Conservation (phyloP, 2,329 filamentous ascomycete species). For the Aspergillus jensenii region DNA sequence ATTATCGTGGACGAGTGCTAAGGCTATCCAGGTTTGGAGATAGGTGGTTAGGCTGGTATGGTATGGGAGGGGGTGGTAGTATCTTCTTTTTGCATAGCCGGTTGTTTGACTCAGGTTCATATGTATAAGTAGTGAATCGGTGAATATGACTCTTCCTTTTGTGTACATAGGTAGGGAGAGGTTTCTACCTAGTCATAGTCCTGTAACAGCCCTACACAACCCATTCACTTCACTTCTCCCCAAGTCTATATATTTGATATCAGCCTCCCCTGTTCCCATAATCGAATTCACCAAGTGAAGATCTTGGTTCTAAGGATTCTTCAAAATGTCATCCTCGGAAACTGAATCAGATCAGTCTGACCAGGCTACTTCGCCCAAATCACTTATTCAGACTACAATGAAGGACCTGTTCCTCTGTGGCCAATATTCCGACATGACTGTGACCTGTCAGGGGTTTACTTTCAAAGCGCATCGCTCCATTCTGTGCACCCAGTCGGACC, state of each 20-base stretch:
- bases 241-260: too few species aligned
- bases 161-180: too few species aligned
- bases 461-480: neutral
- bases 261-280: too few species aligned
- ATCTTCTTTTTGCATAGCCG: neutral
- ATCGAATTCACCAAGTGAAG: too few species aligned
- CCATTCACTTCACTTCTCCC: too few species aligned
- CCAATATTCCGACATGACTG: neutral
- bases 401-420: neutral
- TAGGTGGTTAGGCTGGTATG: neutral
- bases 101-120: neutral
- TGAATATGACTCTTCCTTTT: too few species aligned
- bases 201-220: too few species aligned
- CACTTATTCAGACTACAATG: neutral
- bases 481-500: neutral
- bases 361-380: neutral
- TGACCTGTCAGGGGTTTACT: neutral
- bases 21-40: conserved; percentile 2
- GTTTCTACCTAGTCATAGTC: too few species aligned
- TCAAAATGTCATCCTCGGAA: too few species aligned
- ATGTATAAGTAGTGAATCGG: too few species aligned
- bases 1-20: neutral
- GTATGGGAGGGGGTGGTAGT: neutral
- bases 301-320: too few species aligned
- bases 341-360: too few species aligned